Conservation (phyloP, 768 basidiomycete species). For the Chalciporus piperatus region DNA sequence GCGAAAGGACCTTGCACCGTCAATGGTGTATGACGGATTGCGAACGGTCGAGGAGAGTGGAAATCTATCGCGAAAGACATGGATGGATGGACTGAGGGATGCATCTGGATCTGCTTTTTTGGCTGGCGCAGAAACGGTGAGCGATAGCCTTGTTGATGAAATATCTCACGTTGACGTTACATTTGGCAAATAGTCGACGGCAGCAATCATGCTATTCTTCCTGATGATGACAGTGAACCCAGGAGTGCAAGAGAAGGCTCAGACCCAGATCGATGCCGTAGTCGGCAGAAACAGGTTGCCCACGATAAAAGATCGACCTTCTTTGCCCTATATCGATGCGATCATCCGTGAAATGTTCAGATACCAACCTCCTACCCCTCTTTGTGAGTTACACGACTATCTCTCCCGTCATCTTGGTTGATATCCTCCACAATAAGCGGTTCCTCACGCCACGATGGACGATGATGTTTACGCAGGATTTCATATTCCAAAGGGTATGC, state of each 20-base stretch:
- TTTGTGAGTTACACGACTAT: slow-evolving; percentile 1
- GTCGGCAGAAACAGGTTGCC: slow-evolving; percentile 7
- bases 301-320: slow-evolving; percentile 8
- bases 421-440: slow-evolving; percentile 2
- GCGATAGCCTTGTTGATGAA: neutral
- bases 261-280: slow-evolving; percentile 7
- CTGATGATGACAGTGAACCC: slow-evolving; percentile 9
- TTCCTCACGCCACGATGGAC: slow-evolving; percentile 27
- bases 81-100: neutral
- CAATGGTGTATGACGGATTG: neutral
- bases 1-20: neutral
- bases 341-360: slow-evolving; percentile 3
- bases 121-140: slow-evolving; percentile 2
- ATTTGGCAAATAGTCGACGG: neutral
- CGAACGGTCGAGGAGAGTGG: neutral
- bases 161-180: neutral
- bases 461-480: slow-evolving; percentile 42
- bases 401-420: neutral
- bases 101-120: neutral
- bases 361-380: neutral
- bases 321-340: slow-evolving; percentile 8
- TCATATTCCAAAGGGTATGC: slow-evolving; percentile 40
- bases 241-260: slow-evolving; percentile 3
- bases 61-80: neutral
- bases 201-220: slow-evolving; percentile 4